Conservation (phyloP, 306 rosid species). For the Vachellia collinsii region DNA sequence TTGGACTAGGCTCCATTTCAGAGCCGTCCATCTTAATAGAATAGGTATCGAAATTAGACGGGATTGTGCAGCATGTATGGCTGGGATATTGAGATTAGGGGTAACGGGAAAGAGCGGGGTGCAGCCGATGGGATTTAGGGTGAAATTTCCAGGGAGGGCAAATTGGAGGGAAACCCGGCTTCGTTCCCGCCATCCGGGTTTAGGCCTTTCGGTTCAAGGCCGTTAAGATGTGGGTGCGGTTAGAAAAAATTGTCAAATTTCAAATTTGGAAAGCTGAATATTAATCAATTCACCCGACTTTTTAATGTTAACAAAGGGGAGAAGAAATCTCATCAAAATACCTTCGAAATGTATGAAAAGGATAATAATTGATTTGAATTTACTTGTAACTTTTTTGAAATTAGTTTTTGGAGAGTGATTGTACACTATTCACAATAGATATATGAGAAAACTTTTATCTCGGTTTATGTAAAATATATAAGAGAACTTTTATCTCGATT, state of each 20-base stretch:
- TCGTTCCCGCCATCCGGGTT: constrained; percentile 16
- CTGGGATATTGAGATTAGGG: constrained; percentile 27
- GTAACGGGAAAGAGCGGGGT: neutral
- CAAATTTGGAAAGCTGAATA: neutral
- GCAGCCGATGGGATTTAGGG: neutral
- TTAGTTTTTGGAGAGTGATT: too few relatives aligned
- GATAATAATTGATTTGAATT: too few relatives aligned
- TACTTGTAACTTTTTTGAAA: too few relatives aligned
- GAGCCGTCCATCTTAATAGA: constrained; percentile 29
- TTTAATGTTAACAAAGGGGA: neutral
- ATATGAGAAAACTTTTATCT: too few relatives aligned
- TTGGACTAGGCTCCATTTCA: constrained; percentile 20
- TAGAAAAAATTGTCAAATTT: neutral
- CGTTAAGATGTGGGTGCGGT: neutral
- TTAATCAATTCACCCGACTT: neutral
- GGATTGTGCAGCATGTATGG: neutral
- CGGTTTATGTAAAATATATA: too few relatives aligned
- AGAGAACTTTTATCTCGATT: too few relatives aligned
- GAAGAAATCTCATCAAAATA: too few relatives aligned
- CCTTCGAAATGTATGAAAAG: too few relatives aligned
- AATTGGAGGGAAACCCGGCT: constrained; percentile 17
- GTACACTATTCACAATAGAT: too few relatives aligned
- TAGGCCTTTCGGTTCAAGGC: neutral
- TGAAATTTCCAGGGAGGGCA: neutral
- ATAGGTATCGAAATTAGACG: neutral